A percentile compares a stretch with the other conserved stretches of the same genome.
phyloP scores from a whole-genome alignment of 441 rosid genomes.

The Populus tomentosa region DNA sequence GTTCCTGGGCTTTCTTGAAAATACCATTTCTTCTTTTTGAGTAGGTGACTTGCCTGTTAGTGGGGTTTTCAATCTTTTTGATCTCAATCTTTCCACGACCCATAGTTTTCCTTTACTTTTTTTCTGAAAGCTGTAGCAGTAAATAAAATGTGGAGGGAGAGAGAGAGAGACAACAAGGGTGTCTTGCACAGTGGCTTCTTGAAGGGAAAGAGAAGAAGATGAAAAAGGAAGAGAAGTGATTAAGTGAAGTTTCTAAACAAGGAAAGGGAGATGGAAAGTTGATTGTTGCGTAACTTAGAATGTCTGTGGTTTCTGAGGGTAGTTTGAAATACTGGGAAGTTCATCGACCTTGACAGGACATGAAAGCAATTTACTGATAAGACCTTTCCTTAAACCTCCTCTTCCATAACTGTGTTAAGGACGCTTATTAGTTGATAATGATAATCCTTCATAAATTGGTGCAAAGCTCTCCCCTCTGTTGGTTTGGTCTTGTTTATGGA shows the following conservation, averaged over 20 bases:
- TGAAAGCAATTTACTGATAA: background rate
- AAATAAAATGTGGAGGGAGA: background rate
- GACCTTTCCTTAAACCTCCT: background rate
- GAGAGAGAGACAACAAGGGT: background rate
- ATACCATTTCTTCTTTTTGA: slow-evolving; percentile 77
- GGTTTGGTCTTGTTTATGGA: no score
- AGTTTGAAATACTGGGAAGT: slow-evolving; percentile 1
- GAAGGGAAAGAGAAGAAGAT: background rate
- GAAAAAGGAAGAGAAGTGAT: background rate
- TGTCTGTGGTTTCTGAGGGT: background rate
- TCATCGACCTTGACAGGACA: slow-evolving; percentile 2
- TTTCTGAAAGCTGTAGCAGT: background rate
- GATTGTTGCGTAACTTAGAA: slow-evolving; percentile 17
- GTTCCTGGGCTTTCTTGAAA: slow-evolving; percentile 84
- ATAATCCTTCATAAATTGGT: background rate
- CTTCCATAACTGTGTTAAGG: background rate
- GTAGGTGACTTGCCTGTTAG: slow-evolving; percentile 84
- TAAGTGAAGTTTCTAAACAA: slow-evolving; percentile 14
- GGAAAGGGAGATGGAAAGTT: slow-evolving; percentile 15
- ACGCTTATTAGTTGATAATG: background rate
- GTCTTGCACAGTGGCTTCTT: background rate
- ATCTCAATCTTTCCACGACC: slow-evolving; percentile 89
- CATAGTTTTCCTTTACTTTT: slow-evolving; percentile 29
- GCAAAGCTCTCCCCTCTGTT: no score
- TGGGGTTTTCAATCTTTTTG: slow-evolving; percentile 82